These are phyloP conservation scores for Phytophthora sp. DNA, from an alignment of 352 stramenopile genomes.

Conservation along the genomic window DNA sequence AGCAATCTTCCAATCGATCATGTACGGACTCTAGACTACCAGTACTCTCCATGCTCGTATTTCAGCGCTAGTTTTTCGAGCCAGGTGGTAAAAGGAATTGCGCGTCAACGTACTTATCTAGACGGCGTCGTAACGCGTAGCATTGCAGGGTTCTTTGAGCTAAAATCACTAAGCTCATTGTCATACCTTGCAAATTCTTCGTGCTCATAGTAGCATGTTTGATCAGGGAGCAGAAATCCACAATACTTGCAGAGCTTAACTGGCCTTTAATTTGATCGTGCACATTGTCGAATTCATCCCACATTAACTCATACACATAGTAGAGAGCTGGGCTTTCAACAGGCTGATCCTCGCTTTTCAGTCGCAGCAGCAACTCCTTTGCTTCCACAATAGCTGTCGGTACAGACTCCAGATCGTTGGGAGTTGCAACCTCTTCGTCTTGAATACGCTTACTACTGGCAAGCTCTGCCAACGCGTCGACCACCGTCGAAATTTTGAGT, in stretches of 20 bases:
- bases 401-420: neutral
- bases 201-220: neutral
- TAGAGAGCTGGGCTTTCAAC: neutral
- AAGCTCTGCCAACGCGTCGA: neutral
- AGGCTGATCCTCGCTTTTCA: neutral
- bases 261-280: neutral
- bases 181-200: neutral
- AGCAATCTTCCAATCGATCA: too few species aligned
- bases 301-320: neutral
- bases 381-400: neutral
- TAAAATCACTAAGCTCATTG: neutral
- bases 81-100: neutral
- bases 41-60: too few species aligned
- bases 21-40: too few species aligned
- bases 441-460: neutral
- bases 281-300: neutral
- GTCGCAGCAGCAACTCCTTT: neutral
- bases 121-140: neutral
- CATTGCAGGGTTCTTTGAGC: neutral
- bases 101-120: neutral
- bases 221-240: neutral
- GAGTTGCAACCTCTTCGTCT: too few species aligned
- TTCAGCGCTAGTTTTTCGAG: too few species aligned
- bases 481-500: neutral
- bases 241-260: neutral